phyloP scores from a whole-genome alignment of 257 asterid species.

The Plantago elongata region DNA sequence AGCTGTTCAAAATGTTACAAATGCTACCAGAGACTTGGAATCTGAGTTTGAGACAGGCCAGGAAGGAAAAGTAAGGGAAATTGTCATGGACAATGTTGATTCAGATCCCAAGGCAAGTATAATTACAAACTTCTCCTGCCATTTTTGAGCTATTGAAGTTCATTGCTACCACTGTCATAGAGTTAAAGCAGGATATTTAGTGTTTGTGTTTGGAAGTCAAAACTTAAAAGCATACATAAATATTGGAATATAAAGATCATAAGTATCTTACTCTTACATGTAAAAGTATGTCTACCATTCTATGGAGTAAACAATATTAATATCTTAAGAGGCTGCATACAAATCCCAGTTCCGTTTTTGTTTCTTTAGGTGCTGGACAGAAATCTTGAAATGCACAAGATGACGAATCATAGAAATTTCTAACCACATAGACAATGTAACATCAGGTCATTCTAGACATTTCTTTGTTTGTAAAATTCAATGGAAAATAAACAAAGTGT shows the following conservation, averaged over 20 bases:
- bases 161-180: background rate
- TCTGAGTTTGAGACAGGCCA: conserved; percentile 77
- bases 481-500: too few relatives aligned
- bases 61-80: conserved; percentile 78
- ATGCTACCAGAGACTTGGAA: conserved; percentile 76
- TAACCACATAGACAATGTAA: too few relatives aligned
- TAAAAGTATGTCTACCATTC: too few relatives aligned
- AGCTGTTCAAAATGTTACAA: conserved; percentile 79
- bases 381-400: too few relatives aligned
- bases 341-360: background rate
- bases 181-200: background rate
- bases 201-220: conserved; percentile 1
- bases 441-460: too few relatives aligned
- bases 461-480: too few relatives aligned
- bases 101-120: conserved; percentile 54
- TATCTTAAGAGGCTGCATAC: background rate
- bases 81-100: conserved; percentile 49
- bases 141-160: conserved; percentile 5
- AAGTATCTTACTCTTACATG: background rate
- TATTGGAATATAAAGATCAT: too few relatives aligned
- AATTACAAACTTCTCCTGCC: conserved; percentile 5
- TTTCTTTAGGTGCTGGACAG: background rate
- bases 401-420: too few relatives aligned
- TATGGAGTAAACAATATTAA: background rate
- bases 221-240: background rate